phyloP scores from a whole-genome alignment of 345 rosid genomes.

The Camelina neglecta region DNA sequence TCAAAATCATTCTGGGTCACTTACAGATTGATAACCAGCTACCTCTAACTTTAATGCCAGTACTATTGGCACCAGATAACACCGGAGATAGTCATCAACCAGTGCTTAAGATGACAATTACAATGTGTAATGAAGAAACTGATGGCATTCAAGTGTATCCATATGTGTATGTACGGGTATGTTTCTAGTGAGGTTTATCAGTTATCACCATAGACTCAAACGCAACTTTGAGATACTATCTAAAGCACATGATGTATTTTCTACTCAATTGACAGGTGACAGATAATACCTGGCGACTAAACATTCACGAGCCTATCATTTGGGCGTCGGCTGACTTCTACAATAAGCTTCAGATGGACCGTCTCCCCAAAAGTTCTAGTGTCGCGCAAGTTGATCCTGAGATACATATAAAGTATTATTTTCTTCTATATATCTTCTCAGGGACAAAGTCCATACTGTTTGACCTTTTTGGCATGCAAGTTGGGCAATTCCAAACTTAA shows the following conservation, averaged over 20 bases:
- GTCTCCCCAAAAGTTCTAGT: slow-evolving; percentile 70
- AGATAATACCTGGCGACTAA: slow-evolving; percentile 83
- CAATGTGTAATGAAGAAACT: slow-evolving; percentile 71
- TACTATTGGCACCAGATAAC: slow-evolving; percentile 87
- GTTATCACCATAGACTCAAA: slow-evolving; percentile 20
- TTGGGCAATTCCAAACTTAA: slow-evolving; percentile 19
- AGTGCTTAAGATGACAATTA: slow-evolving; percentile 89
- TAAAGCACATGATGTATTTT: slow-evolving; percentile 27
- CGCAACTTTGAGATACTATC: slow-evolving; percentile 19
- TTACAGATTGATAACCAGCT: slow-evolving; percentile 97
- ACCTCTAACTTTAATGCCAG: slow-evolving; percentile 93
- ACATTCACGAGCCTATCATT: slow-evolving; percentile 94
- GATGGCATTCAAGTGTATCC: slow-evolving; percentile 87
- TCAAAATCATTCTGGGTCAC: slow-evolving; percentile 86
- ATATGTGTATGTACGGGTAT: slow-evolving; percentile 88
- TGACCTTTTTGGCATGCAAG: slow-evolving; percentile 29
- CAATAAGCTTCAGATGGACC: slow-evolving; percentile 80
- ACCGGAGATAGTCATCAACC: slow-evolving; percentile 74
- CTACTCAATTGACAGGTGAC: slow-evolving; percentile 63
- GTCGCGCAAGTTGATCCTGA: slow-evolving; percentile 94
- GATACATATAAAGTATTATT: slow-evolving; percentile 80
- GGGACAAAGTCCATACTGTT: slow-evolving; percentile 10
- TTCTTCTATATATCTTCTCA: slow-evolving; percentile 13
- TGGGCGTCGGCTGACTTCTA: slow-evolving; percentile 89
- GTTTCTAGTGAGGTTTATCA: slow-evolving; percentile 30